These are phyloP conservation scores for Heliamphora pulchella DNA, from an alignment of 179 eudicot genomes.

Conservation along the genomic window DNA sequence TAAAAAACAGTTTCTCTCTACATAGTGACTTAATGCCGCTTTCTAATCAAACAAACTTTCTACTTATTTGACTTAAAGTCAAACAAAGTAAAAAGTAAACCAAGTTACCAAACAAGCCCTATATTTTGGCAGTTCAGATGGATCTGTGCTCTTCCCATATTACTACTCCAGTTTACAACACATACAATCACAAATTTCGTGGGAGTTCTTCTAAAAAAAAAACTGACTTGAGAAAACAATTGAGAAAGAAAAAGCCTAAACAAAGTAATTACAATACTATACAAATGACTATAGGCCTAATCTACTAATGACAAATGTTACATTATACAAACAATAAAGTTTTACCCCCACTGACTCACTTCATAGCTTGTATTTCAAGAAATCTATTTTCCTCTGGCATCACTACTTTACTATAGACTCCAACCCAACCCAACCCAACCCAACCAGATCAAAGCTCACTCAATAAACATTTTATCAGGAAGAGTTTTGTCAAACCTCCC, in stretches of 20 bases:
- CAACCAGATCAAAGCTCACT: neutral
- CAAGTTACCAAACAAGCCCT: too few relatives aligned
- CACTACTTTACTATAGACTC: neutral
- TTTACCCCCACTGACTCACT: neutral
- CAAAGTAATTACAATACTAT: neutral
- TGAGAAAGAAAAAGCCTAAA: neutral
- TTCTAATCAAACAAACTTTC: too few relatives aligned
- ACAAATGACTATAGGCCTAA: constrained; percentile 4
- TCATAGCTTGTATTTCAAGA: neutral
- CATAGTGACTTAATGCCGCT: too few relatives aligned
- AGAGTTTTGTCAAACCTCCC: neutral
- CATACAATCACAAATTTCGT: neutral
- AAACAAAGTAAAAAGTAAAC: too few relatives aligned
- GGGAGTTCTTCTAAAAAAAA: neutral
- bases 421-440: neutral
- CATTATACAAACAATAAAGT: constrained; percentile 8
- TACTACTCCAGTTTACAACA: neutral
- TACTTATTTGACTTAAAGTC: too few relatives aligned
- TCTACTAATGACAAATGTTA: constrained; percentile 7
- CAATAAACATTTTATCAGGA: neutral
- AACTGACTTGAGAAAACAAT: neutral
- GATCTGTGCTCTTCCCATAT: neutral
- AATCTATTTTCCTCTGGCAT: neutral
- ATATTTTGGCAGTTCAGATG: too few relatives aligned
- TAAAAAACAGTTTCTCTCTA: too few relatives aligned